Conservation (phyloP, 495 filamentous ascomycete genomes). For the Penicillium canescens region DNA sequence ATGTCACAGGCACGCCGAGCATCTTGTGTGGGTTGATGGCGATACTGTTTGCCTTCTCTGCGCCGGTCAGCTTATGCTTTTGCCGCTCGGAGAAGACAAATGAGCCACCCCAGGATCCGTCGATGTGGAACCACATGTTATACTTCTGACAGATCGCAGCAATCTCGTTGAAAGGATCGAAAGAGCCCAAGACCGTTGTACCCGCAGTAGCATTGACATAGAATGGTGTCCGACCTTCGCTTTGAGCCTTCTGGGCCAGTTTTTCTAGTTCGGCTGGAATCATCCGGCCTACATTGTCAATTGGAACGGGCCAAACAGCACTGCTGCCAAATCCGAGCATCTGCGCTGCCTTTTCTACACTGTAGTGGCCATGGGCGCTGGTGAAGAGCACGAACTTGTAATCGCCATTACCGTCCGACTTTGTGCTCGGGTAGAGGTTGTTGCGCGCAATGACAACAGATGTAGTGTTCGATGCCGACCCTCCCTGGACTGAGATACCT, state of each 20-base stretch:
- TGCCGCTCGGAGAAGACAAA: constrained; percentile 73
- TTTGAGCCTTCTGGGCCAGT: constrained; percentile 56
- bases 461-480: constrained; percentile 80
- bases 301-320: constrained; percentile 70
- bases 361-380: constrained; percentile 86
- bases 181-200: constrained; percentile 90
- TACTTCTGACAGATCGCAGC: constrained; percentile 68
- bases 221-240: constrained; percentile 74
- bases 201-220: constrained; percentile 96
- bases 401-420: constrained; percentile 64
- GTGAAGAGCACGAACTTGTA: constrained; percentile 84
- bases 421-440: constrained; percentile 74
- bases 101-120: constrained; percentile 87
- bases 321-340: constrained; percentile 79
- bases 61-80: constrained; percentile 63
- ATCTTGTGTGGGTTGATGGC: constrained; percentile 96
- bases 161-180: constrained; percentile 76
- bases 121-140: constrained; percentile 86
- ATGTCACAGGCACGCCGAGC: constrained; percentile 87
- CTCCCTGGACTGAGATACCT: constrained; percentile 85
- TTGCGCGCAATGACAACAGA: constrained; percentile 90
- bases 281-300: constrained; percentile 75
- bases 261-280: constrained; percentile 61
- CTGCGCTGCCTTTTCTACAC: constrained; percentile 88
- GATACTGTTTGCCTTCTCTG: constrained; percentile 73